Percentiles rank a stretch among this genome's conserved stretches.
Conservation (phyloP, 2,329 filamentous ascomycete species). For the Sporothrix luriei region DNA sequence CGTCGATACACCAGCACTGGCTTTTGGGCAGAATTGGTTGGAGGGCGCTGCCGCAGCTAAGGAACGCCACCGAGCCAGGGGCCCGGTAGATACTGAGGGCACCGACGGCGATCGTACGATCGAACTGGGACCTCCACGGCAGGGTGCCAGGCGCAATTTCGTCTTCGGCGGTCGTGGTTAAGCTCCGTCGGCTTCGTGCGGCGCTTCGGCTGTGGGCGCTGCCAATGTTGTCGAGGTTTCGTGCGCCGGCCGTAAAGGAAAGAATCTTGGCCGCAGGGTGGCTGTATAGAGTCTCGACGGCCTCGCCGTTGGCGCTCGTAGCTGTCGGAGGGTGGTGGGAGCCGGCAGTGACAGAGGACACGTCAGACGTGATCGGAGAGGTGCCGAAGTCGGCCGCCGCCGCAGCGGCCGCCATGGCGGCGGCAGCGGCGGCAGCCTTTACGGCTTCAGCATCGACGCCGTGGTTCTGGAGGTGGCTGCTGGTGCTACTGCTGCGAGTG, state of each 20-base stretch:
- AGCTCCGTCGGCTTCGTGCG: conserved; percentile 32
- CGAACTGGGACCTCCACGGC: conserved; percentile 73
- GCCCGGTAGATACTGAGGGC: conserved; percentile 82
- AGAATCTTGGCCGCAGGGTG: conserved; percentile 73
- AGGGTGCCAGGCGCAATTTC: conserved; percentile 63
- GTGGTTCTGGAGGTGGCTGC: conserved; percentile 21
- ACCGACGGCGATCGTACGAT: conserved; percentile 78
- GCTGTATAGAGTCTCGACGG: conserved; percentile 72
- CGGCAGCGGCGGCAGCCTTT: conserved; percentile 25
- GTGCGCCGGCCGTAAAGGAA: conserved; percentile 51
- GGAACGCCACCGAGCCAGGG: conserved; percentile 81
- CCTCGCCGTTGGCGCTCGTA: conserved; percentile 34
- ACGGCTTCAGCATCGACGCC: conserved; percentile 23
- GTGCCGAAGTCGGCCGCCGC: conserved; percentile 32
- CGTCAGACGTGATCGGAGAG: conserved; percentile 29
- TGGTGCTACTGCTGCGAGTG: conserved; percentile 20
- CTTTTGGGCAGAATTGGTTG: conserved; percentile 87
- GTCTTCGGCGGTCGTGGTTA: conserved; percentile 36
- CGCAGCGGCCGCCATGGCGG: conserved; percentile 32
- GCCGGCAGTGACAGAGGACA: conserved; percentile 26
- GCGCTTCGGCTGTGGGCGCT: conserved; percentile 36
- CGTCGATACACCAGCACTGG: conserved; percentile 92
- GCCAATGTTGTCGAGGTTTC: conserved; percentile 43
- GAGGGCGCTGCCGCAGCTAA: conserved; percentile 80
- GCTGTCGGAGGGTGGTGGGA: conserved; percentile 14